Evolutionary conservation across 2,329 filamentous ascomycete species (phyloP), one percentile per base, ranked within the genome.

Genomic region (Cladophialophora chaetospira): DNA sequence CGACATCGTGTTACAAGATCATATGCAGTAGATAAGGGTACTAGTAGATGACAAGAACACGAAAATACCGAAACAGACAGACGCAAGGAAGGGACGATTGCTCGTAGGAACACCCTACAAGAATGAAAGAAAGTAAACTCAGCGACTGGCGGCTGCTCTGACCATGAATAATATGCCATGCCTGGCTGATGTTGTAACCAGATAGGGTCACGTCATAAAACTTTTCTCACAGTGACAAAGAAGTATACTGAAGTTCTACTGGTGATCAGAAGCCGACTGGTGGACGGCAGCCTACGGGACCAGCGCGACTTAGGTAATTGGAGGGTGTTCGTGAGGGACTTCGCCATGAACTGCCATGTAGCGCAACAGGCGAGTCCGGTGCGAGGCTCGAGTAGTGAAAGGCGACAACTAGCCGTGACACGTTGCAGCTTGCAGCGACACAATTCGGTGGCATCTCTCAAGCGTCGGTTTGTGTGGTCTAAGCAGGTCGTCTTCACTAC

Each of bases 71-170:
- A 21, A 19, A 52, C 25, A 21, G 35, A 31, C 19, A 44, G 19
- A 28, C 42, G 17, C 46, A 58, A 49, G 46, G 52, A 58, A 53
- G 35, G 55, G 50, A 57, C 45, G 61, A 58, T 60, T 61, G 55
- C 53, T 52, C 38, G 58, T 55, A 63, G 58, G 57, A 25, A 25
- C 40, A 40, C 45, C 55, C 57, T 63, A 61, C 60, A 59, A 59
- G 56, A 65, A 62, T 62, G 47, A 58, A 52, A 44, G 50, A 58
- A 51, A 21, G 19, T 33, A 29, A 31, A 13, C 51, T 25, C 31
- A 25, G 23, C 35, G 31, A 44, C 21, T 35, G 46, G 45, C 86
- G 95, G 71, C 88, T 97, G 69, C 42, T 91, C 91, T 42, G 29
- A 90, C 91, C 38, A 83, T 82, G 68, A 80, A 63, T 59, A 61